Percentiles rank a stretch among this genome's conserved stretches.
Conservation (phyloP, 2,329 filamentous ascomycete species). For the Sporothrix sp. region DNA sequence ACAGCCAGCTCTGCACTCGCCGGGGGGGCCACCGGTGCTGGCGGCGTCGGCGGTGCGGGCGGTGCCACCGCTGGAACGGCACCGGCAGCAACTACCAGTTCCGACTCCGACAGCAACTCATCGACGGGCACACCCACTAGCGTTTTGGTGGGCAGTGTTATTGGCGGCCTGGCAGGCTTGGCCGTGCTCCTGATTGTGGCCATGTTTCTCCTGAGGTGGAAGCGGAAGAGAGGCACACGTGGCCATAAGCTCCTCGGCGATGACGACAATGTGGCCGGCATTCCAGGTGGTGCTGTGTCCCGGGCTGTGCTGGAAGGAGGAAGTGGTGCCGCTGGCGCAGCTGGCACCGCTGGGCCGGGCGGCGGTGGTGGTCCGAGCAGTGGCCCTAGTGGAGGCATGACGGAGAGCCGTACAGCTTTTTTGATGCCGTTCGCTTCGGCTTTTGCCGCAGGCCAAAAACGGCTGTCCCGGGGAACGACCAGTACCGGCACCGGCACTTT, state of each 20-base stretch:
- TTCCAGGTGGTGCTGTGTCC: conserved; percentile 4
- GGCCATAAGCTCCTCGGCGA: conserved; percentile 36
- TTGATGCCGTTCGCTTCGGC: conserved; percentile 42
- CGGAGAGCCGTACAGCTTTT: conserved; percentile 36
- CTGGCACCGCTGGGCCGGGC: conserved; percentile 18
- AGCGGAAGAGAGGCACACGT: conserved; percentile 29
- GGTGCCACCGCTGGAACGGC: conserved; percentile 20
- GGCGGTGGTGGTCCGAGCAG: conserved; percentile 17
- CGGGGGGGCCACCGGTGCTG: conserved; percentile 13
- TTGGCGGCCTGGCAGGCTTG: conserved; percentile 48
- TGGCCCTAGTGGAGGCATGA: conserved; percentile 28
- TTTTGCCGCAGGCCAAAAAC: conserved; percentile 33
- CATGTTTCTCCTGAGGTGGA: conserved; percentile 45
- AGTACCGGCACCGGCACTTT: background rate
- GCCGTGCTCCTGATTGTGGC: conserved; percentile 46
- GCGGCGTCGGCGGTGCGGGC: conserved; percentile 18
- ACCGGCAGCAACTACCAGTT: conserved; percentile 20
- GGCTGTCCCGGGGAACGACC: conserved; percentile 19
- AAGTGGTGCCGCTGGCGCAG: conserved; percentile 16
- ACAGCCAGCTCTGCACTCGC: conserved; percentile 9
- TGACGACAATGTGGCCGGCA: conserved; percentile 19
- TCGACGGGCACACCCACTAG: conserved; percentile 21
- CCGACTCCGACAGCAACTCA: conserved; percentile 17
- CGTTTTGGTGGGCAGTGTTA: conserved; percentile 44
- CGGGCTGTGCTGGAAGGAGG: conserved; percentile 2